Conservation (phyloP, 1,139 yeast species). For the Taphrina flavorubra region DNA sequence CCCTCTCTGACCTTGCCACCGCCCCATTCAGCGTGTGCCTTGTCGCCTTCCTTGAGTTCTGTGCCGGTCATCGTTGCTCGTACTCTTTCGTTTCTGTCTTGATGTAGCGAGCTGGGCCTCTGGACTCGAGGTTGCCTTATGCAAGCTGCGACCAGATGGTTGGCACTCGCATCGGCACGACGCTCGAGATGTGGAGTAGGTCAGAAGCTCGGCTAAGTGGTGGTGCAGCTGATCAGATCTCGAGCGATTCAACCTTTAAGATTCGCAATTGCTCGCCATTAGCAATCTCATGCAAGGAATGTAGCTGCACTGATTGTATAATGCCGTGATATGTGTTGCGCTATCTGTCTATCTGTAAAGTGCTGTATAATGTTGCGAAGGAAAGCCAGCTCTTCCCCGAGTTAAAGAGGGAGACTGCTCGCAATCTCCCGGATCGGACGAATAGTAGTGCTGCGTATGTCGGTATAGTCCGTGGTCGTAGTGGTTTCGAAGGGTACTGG, state of each 20-base stretch:
- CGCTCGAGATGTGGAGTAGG: constrained; percentile 19
- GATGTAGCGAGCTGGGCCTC: neutral
- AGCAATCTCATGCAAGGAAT: too few relatives aligned
- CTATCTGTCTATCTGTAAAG: too few relatives aligned
- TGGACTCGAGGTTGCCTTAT: neutral
- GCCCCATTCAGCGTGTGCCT: constrained; percentile 41
- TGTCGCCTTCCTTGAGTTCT: constrained; percentile 36
- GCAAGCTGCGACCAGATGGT: constrained; percentile 19
- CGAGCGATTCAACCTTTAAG: too few relatives aligned
- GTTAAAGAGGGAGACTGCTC: neutral
- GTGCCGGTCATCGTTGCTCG: constrained; percentile 13
- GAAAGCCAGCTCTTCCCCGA: too few relatives aligned
- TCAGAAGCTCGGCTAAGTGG: constrained; percentile 15
- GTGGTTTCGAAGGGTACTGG: neutral
- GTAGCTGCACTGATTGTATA: too few relatives aligned
- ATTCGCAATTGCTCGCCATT: too few relatives aligned
- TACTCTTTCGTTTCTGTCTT: neutral
- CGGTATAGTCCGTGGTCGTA: neutral
- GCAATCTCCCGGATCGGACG: neutral
- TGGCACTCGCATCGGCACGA: constrained; percentile 4
- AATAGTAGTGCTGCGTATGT: constrained; percentile 5
- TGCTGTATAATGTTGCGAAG: too few relatives aligned
- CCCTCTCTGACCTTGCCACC: constrained; percentile 29
- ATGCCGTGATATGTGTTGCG: too few relatives aligned
- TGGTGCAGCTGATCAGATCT: neutral